phyloP scores from a whole-genome alignment of 768 basidiomycete species.

The Tylopilus sp. region DNA sequence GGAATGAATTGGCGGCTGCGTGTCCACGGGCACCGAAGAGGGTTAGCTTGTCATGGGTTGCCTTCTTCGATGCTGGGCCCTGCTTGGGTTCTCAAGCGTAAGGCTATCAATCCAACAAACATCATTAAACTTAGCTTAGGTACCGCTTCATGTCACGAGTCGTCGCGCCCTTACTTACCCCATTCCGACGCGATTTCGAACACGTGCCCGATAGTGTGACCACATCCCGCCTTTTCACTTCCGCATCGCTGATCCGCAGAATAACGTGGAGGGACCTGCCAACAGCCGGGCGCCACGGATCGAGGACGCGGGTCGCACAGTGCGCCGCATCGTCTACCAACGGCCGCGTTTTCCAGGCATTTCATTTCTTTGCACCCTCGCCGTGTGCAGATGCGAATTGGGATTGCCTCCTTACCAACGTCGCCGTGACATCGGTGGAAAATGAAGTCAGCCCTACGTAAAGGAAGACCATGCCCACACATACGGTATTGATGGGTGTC shows the following conservation, averaged over 20 bases:
- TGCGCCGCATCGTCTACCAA: background rate
- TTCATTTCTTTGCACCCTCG: background rate
- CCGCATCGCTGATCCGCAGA: slow-evolving; percentile 17
- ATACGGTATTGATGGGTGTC: background rate
- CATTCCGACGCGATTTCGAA: background rate
- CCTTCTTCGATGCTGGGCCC: too few species aligned
- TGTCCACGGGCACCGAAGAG: background rate
- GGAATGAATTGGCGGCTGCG: background rate
- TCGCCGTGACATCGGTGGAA: background rate
- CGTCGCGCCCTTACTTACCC: too few species aligned
- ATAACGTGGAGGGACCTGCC: background rate
- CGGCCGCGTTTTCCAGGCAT: background rate
- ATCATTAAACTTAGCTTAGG: slow-evolving; percentile 12
- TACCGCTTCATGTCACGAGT: background rate
- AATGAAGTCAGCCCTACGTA: slow-evolving; percentile 8
- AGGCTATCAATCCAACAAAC: background rate
- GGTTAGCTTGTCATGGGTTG: background rate
- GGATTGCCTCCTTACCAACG: background rate
- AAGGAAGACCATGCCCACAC: slow-evolving; percentile 9
- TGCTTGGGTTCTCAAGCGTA: background rate
- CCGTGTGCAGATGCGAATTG: slow-evolving; percentile 7
- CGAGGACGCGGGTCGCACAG: background rate
- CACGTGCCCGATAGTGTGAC: slow-evolving; percentile 12
- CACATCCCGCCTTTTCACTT: slow-evolving; percentile 12
- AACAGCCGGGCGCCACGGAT: slow-evolving; percentile 9